Base-by-base conservation (phyloP, 179 eudicot genomes). In the Spinacia oleracea region DNA sequence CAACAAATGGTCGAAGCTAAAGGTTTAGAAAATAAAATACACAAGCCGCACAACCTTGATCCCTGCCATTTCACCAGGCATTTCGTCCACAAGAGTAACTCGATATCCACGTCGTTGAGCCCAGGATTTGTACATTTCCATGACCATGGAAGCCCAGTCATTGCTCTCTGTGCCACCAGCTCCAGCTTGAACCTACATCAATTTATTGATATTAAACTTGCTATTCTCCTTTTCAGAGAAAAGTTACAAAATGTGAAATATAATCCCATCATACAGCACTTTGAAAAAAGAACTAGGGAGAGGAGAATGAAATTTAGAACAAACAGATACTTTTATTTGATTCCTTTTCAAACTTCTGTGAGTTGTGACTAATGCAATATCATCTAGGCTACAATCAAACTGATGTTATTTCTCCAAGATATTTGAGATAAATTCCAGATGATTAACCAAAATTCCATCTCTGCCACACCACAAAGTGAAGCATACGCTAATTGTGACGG, bases 81-180 rank as follows among this genome's bases (percentile, higher is more conserved):
- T 93, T 89, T 91, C 99, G 83, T 96, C 99, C 72, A 96, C 97
- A 50, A 93, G 88, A 46, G 93, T 93, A 78, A 93, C 89, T 78
- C 79, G 79, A 86, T 79, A 96, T 27, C 98, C 97, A 79, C 86
- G 89, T 42, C 82, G 87, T 72, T 93, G 93, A 69, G 99, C 96
- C 99, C 99, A 96, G 55, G 83, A 86, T 79, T 89, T 93, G 81
- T 96, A 96, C 99, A 96, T 96, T 88, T 89, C 89, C 90, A 92
- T 88, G 69, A 96, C 94, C 92, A 93, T 96, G 51, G 91, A 86
- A 82, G 99, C 98, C 99, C 99, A 96, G 84, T 96, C 99, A 86
- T 84, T 96, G 87, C 99, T 93, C 85, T 96, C 98, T 66, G 99
- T 93, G 82, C 99, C 99, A 67, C 99, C 99, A 25, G 98, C 97